A percentile compares a stretch with the other conserved stretches of the same genome.
phyloP scores from a whole-genome alignment of 371 early-diverging fungal genomes.

The Batrachochytrium dendrobatidis region DNA sequence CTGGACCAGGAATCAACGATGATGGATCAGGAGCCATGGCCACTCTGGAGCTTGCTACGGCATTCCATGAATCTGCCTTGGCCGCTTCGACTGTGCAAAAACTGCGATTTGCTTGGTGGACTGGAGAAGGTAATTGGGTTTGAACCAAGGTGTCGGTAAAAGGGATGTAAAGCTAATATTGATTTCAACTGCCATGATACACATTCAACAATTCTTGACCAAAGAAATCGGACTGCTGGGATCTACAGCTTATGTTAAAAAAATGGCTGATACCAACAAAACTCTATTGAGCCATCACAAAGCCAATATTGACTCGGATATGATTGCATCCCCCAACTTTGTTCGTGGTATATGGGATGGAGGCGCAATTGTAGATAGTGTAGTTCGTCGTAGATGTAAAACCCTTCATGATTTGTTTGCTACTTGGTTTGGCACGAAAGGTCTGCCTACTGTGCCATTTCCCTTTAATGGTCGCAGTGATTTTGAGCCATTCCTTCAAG shows the following conservation, averaged over 20 bases:
- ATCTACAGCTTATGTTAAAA: slow-evolving; percentile 56
- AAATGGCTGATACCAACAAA: slow-evolving; percentile 22
- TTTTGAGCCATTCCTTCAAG: slow-evolving; percentile 40
- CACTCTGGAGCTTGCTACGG: slow-evolving; percentile 50
- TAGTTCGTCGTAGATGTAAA: slow-evolving; percentile 17
- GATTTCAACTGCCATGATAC: no score
- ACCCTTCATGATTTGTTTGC: slow-evolving; percentile 52
- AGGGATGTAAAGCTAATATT: no score
- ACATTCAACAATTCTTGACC: no score
- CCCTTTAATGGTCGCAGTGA: slow-evolving; percentile 45
- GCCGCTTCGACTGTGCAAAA: slow-evolving; percentile 6
- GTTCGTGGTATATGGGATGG: slow-evolving; percentile 51
- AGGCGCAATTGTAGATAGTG: slow-evolving; percentile 19
- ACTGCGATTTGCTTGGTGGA: slow-evolving; percentile 7
- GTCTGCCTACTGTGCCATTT: slow-evolving; percentile 29
- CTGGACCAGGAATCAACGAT: slow-evolving; percentile 32
- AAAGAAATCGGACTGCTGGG: slow-evolving; percentile 73
- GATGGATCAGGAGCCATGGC: slow-evolving; percentile 64
- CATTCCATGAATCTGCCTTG: slow-evolving; percentile 30
- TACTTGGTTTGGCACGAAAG: slow-evolving; percentile 42
- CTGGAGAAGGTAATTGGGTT: slow-evolving; percentile 1
- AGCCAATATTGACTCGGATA: slow-evolving; percentile 67
- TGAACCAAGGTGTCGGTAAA: background rate
- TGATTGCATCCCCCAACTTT: slow-evolving; percentile 72
- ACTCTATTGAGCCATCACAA: slow-evolving; percentile 39